Percentiles rank a stretch among this genome's conserved stretches.
These are phyloP conservation scores for Macadamia integrifolia DNA, from an alignment of 164 flowering plant species.

Conservation along the genomic window DNA sequence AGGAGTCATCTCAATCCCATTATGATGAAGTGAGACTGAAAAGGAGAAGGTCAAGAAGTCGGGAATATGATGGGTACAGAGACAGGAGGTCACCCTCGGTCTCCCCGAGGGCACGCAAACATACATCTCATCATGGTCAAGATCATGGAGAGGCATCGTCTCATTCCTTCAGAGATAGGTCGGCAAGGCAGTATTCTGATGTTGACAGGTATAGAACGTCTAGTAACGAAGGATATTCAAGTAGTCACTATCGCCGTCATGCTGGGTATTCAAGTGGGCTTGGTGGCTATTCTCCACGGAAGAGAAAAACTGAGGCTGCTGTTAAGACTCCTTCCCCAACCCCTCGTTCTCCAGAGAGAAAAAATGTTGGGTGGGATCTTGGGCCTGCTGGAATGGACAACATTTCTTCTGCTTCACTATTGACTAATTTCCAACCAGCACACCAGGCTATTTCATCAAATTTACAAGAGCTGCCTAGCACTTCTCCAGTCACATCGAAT, in stretches of 20 bases:
- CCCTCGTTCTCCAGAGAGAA: constrained; percentile 61
- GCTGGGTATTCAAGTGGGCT: constrained; percentile 59
- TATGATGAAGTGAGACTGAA: constrained; percentile 46
- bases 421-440: constrained; percentile 23
- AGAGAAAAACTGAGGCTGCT: constrained; percentile 71
- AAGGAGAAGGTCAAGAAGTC: constrained; percentile 71
- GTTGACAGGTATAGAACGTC: constrained; percentile 36
- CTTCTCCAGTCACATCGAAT: constrained; percentile 23
- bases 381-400: constrained; percentile 40
- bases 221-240: constrained; percentile 41
- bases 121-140: constrained; percentile 23
- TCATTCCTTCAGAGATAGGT: constrained; percentile 35
- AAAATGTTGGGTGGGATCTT: constrained; percentile 72
- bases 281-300: constrained; percentile 98
- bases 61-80: constrained; percentile 45
- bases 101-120: constrained; percentile 53
- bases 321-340: constrained; percentile 72
- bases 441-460: constrained; percentile 20
- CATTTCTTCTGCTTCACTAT: constrained; percentile 20
- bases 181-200: constrained; percentile 43
- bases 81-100: constrained; percentile 47
- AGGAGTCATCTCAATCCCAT: constrained; percentile 31
- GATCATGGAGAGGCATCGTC: constrained; percentile 39
- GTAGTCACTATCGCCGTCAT: constrained; percentile 42
- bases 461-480: constrained; percentile 22